Evolutionary conservation across 2,329 filamentous ascomycete species (phyloP), one percentile per base, ranked within the genome.

Genomic region (Botrytis cinerea): DNA sequence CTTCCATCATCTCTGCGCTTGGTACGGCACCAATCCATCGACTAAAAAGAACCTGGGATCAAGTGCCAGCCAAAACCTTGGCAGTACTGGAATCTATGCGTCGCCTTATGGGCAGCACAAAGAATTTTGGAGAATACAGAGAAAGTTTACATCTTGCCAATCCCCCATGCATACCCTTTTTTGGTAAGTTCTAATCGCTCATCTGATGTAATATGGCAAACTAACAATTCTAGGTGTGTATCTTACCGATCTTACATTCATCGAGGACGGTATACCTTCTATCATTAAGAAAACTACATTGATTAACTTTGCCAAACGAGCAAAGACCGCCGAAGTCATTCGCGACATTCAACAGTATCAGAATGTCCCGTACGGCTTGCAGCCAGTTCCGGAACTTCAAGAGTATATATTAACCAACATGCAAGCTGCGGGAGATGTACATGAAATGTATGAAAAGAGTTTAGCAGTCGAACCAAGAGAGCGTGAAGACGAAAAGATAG

Each of bases 381-480:
- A 97, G 81, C 89, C 94, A 0, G 95, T 99, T 25, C 89, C 91
- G 2, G 96, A 98, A 83, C 86, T 99, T 77, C 95, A 98, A 82
- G 95, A 98, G 78, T 99, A 98, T 83, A 97, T 99, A 77, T 84
- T 98, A 78, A 95, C 91, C 82, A 98, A 98, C 82, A 97, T 98
- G 93, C 92, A 97, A 84, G 92, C 92, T 45, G 95, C 96, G 6
- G 93, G 94, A 70, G 95, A 98, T 82, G 96, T 99, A 76, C 95
- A 98, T 83, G 95, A 98, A 86, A 98, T 98, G 96, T 99, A 98
- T 85, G 95, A 98, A 83, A 95, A 95, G 87, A 97, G 94, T 84
- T 86, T 99, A 84, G 88, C 91, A 80, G 91, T 99, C 75, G 96
- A 99, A 83, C 96, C 96, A 76, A 89, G 96, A 80, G 96, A 99